Percentiles rank a stretch among this genome's conserved stretches.
phyloP scores from a whole-genome alignment of 768 basidiomycete species.

The Cystoderma amianthinum region DNA sequence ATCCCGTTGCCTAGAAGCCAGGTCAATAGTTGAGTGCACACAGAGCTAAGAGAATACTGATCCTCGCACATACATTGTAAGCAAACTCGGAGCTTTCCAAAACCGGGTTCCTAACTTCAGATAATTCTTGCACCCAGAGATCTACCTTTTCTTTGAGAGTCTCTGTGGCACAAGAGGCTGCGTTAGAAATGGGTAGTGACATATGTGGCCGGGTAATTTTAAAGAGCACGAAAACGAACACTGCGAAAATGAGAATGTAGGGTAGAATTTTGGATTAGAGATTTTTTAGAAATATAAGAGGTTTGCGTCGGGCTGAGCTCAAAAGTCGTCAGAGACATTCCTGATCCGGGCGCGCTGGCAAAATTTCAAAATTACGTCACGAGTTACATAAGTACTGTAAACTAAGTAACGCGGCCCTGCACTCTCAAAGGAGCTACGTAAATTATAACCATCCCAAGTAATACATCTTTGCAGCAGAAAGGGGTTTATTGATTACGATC shows the following conservation, averaged over 20 bases:
- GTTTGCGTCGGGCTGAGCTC: too few species aligned
- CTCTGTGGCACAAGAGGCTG: neutral
- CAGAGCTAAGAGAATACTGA: constrained; percentile 3
- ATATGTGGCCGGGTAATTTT: neutral
- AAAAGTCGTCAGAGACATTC: too few species aligned
- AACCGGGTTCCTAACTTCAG: constrained; percentile 45
- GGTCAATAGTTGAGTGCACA: too few species aligned
- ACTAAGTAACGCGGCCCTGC: too few species aligned
- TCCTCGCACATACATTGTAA: constrained; percentile 35
- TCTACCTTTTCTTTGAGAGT: neutral
- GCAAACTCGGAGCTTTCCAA: constrained; percentile 50
- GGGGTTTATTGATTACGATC: constrained; percentile 9
- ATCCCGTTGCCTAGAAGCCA: constrained; percentile 42
- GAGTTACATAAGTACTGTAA: too few species aligned
- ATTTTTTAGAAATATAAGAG: too few species aligned
- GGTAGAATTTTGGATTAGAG: neutral
- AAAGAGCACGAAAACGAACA: neutral
- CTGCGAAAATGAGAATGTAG: neutral
- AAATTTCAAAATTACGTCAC: too few species aligned
- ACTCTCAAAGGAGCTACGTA: too few species aligned
- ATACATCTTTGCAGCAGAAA: neutral
- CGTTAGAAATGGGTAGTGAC: neutral
- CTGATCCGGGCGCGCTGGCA: too few species aligned
- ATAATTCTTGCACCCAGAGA: constrained; percentile 10
- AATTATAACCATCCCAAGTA: too few species aligned